Percentiles rank a stretch among this genome's conserved stretches.
phyloP scores from a whole-genome alignment of 2,329 filamentous ascomycete species.

The Cladophialophora bantiana region DNA sequence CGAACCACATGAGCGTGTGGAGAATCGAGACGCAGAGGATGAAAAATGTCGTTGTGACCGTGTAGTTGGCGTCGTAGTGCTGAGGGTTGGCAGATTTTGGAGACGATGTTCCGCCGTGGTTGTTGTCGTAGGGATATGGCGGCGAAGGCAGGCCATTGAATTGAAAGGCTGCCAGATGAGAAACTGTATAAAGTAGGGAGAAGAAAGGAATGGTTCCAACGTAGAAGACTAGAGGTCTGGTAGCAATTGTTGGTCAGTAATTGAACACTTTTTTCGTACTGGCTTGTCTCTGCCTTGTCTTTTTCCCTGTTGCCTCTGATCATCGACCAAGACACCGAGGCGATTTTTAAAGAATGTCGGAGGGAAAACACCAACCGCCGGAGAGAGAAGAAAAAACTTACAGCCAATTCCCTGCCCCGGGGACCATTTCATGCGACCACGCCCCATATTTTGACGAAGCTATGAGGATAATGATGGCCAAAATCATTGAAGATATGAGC shows the following conservation, averaged over 20 bases:
- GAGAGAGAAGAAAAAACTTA: slow-evolving; percentile 18
- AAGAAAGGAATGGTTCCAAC: slow-evolving; percentile 31
- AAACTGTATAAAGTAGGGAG: slow-evolving; percentile 32
- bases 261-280: background rate
- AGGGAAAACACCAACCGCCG: background rate
- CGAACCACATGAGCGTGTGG: slow-evolving; percentile 33
- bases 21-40: slow-evolving; percentile 29
- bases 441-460: slow-evolving; percentile 37
- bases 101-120: background rate
- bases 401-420: slow-evolving; percentile 30
- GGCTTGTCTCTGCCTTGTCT: background rate
- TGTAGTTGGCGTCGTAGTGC: slow-evolving; percentile 29
- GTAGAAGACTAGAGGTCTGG: slow-evolving; percentile 34
- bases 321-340: background rate
- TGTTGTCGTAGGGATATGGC: background rate
- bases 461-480: slow-evolving; percentile 34
- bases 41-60: slow-evolving; percentile 31
- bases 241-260: background rate
- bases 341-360: background rate
- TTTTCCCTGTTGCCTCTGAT: background rate
- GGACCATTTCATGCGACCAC: slow-evolving; percentile 35
- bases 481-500: slow-evolving; percentile 29
- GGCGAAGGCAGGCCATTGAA: slow-evolving; percentile 33
- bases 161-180: slow-evolving; percentile 33
- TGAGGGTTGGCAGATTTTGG: background rate